Evolutionary conservation across 306 rosid species (phyloP).

Genomic region (Lotus japonicus): DNA sequence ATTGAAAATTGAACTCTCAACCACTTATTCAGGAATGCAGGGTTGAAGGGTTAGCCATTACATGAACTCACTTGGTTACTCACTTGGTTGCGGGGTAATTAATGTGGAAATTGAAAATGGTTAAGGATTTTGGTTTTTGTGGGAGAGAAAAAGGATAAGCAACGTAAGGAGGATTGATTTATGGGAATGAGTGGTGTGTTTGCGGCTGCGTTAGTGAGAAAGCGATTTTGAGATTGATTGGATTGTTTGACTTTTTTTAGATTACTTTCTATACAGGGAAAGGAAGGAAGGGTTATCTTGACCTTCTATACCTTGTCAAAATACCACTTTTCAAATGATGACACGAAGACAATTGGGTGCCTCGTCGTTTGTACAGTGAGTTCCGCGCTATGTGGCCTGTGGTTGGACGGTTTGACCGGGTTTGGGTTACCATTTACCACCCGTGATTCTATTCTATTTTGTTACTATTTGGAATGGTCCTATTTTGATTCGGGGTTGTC

Average conservation of each 20-base stretch:
- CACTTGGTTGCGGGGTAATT: no score
- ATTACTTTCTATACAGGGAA: background rate
- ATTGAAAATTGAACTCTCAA: no score
- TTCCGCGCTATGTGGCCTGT: no score
- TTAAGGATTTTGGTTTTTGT: no score
- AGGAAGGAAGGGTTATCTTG: background rate
- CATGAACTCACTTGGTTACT: no score
- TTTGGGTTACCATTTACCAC: background rate
- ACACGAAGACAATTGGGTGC: background rate
- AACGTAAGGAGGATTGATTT: no score
- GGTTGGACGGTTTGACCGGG: background rate
- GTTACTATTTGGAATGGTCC: no score
- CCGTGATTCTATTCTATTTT: no score
- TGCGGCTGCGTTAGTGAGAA: conserved; percentile 23
- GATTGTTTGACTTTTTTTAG: conserved; percentile 15
- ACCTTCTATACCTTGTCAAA: background rate
- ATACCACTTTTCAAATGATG: background rate
- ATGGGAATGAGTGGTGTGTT: background rate
- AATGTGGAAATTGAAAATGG: background rate
- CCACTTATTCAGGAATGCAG: no score
- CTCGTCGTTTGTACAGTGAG: no score
- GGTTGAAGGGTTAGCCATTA: no score
- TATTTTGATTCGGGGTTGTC: no score
- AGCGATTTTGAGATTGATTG: background rate
- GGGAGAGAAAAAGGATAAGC: background rate